Percentiles rank a stretch among this genome's conserved stretches.
Evolutionary conservation across 148 eudicot genomes (phyloP).

Genomic region (Talinum fruticosum): DNA sequence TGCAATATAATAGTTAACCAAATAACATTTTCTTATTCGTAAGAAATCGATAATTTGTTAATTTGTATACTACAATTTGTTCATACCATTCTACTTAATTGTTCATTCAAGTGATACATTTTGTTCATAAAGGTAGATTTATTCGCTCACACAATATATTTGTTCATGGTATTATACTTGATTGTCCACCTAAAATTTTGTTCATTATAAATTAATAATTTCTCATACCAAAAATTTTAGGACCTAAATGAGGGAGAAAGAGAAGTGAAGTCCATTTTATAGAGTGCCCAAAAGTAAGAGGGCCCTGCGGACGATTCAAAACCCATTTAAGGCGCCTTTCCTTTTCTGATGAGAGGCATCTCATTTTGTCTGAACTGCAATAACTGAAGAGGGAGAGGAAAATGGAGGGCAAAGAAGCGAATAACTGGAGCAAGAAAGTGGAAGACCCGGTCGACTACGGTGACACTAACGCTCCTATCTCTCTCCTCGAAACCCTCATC

Average conservation of each 20-base stretch:
- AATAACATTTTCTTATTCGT: too few relatives aligned
- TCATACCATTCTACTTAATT: too few relatives aligned
- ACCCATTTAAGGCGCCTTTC: not conserved
- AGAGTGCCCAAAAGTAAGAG: not conserved
- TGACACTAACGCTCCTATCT: constrained; percentile 46
- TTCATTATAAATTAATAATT: too few relatives aligned
- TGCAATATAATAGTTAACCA: too few relatives aligned
- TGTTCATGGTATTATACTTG: too few relatives aligned
- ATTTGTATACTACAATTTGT: too few relatives aligned
- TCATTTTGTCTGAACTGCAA: not conserved
- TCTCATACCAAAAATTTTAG: not conserved
- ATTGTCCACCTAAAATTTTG: too few relatives aligned
- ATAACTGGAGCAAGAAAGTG: constrained; percentile 66
- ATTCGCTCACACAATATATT: too few relatives aligned
- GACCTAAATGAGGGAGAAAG: not conserved
- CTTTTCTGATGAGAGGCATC: not conserved
- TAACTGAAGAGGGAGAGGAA: not conserved
- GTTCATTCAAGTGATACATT: too few relatives aligned
- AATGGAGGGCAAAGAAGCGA: constrained; percentile 26
- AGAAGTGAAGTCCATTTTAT: not conserved
- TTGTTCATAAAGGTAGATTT: too few relatives aligned
- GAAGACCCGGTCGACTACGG: constrained; percentile 57
- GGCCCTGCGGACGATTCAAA: not conserved
- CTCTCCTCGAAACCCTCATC: constrained; percentile 51
- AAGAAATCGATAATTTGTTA: too few relatives aligned